phyloP scores from a whole-genome alignment of 2,329 filamentous ascomycete genomes.

The Trichoderma arundinaceum region DNA sequence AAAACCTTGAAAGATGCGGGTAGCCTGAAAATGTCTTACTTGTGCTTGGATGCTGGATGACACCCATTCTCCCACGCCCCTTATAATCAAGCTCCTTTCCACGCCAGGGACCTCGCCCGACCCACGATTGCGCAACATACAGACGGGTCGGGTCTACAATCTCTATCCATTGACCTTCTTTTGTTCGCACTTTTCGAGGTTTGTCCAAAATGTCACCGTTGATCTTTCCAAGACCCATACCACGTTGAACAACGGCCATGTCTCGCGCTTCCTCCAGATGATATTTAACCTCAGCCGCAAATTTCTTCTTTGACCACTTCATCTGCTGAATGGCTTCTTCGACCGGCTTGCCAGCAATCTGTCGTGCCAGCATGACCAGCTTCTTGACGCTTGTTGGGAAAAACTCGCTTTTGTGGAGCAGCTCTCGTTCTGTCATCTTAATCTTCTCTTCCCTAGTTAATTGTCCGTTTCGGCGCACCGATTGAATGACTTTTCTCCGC shows the following conservation, averaged over 20 bases:
- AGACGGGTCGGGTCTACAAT: conserved; percentile 78
- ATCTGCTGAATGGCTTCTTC: conserved; percentile 95
- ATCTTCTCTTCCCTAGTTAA: conserved; percentile 68
- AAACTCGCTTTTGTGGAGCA: conserved; percentile 66
- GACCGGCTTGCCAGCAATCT: conserved; percentile 91
- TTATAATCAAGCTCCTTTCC: conserved; percentile 68
- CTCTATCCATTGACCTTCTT: conserved; percentile 74
- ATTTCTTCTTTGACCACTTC: conserved; percentile 94
- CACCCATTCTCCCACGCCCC: conserved; percentile 73
- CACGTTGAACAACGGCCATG: conserved; percentile 75
- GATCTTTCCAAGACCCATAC: conserved; percentile 75
- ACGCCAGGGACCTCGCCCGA: conserved; percentile 73
- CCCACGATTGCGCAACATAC: conserved; percentile 93
- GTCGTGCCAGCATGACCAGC: conserved; percentile 80
- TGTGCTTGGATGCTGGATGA: conserved; percentile 73
- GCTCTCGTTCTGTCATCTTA: conserved; percentile 64
- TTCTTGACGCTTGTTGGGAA: conserved; percentile 93
- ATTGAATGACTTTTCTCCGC: conserved; percentile 80
- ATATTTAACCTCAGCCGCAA: conserved; percentile 76
- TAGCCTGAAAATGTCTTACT: conserved; percentile 59
- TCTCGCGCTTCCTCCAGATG: conserved; percentile 84
- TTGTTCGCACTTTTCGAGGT: conserved; percentile 66
- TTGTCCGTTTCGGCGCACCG: conserved; percentile 65
- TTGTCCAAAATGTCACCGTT: conserved; percentile 49
- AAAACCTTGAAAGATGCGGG: neutral